These are phyloP conservation scores for Hymenoscyphus fructigenus DNA, from an alignment of 2,329 filamentous ascomycete species.

Conservation along the genomic window DNA sequence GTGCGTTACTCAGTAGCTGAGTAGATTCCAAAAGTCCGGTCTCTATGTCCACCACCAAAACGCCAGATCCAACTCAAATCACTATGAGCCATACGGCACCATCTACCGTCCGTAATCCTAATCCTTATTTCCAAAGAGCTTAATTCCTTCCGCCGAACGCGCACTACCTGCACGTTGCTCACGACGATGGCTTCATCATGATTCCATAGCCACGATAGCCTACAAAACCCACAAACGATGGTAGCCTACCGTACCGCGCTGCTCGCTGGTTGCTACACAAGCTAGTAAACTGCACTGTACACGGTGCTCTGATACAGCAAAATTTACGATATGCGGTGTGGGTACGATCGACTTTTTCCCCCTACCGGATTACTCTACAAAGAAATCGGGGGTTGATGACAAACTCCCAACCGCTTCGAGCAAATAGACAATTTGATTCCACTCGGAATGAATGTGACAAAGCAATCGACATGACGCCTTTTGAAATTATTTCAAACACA, in stretches of 20 bases:
- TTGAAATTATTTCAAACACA: conserved; percentile 2
- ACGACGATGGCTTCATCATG: not conserved
- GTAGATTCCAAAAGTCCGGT: conserved; percentile 4
- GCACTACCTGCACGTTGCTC: not conserved
- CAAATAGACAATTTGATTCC: not conserved
- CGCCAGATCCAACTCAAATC: not conserved
- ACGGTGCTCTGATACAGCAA: not conserved
- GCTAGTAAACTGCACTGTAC: not conserved
- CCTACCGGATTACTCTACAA: conserved; percentile 1
- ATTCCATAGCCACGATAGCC: not conserved
- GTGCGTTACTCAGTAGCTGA: not conserved
- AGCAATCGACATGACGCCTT: not conserved
- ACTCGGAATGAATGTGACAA: conserved; percentile 1
- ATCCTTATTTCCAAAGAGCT: conserved; percentile 2
- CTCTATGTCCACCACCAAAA: not conserved
- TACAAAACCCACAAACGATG: not conserved
- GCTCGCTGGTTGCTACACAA: not conserved
- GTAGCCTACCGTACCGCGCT: not conserved
- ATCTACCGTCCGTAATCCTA: not conserved
- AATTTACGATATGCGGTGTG: not conserved
- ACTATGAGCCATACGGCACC: not conserved
- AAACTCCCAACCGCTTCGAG: conserved; percentile 1
- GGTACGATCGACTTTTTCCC: not conserved
- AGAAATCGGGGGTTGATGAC: conserved; percentile 1
- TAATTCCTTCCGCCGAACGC: conserved; percentile 8